Evolutionary conservation across 2,329 filamentous ascomycete genomes (phyloP), one percentile per base, ranked within the genome.

Genomic region (Claviceps purpurea): DNA sequence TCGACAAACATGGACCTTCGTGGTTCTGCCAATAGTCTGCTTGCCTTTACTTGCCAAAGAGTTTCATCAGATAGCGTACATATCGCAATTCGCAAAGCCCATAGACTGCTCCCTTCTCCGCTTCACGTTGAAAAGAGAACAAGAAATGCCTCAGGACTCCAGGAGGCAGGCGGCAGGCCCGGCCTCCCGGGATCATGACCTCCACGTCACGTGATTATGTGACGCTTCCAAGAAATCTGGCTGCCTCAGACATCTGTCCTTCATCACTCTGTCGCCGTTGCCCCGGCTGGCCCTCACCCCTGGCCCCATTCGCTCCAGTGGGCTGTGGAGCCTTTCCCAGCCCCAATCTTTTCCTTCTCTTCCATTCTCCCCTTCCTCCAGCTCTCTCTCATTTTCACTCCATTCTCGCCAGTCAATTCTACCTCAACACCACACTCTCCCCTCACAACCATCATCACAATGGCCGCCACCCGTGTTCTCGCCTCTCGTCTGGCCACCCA

Each of bases 381-480:
- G 61, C 65, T 59, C 64, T 65, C 58, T 60, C 61, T 60, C 57
- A 58, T 65, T 64, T 62, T 63, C 62, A 61, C 62, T 61, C 60
- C 62, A 61, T 61, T 60, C 59, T 61, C 61, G 55, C 60, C 59
- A 54, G 49, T 61, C 62, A 64, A 61, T 43, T 43, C 60, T 59
- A 61, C 60, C 37, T 57, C 60, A 57, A 50, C 54, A 54, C 56
- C 55, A 57, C 50, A 57, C 50, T 54, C 55, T 55, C 58, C 54
- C 61, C 63, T 56, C 57, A 66, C 59, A 74, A 71, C 75, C 75
- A 73, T 81, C 78, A 73, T 82, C 79, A 80, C 79, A 87, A 89
- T 89, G 85, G 82, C 85, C 72, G 82, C 85, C 72, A 75, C 81
- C 71, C 85, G 85, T 75, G 78, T 88, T 72, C 78, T 87, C 74